Base-by-base conservation (phyloP, 2,329 filamentous ascomycete genomes). In the Aspergillus proliferans region DNA sequence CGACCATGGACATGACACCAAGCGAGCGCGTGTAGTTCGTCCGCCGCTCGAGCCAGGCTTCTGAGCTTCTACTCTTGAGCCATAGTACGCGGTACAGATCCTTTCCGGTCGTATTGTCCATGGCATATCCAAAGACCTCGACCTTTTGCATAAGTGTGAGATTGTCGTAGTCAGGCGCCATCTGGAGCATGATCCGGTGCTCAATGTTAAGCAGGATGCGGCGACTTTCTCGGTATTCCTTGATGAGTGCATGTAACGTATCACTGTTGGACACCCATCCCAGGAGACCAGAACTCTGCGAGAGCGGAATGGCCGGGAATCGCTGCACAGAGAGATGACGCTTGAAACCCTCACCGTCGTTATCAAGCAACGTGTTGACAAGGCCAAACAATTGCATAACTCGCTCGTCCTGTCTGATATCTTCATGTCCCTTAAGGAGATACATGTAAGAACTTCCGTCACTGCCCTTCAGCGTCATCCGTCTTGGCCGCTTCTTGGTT, bases 1-100 rank as follows among this genome's bases (percentile, higher is more conserved):
- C 93, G n/a, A 97, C 93, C 90, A 99, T 98, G n/a, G 90, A 96
- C 93, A 98, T 99, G 62, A 98, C 93, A 59, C 89, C 93, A 2
- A 98, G 78, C 1, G 92, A 97, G 50, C 93, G 86, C 15, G 93
- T 98, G 73, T 98, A 99, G 67, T 95, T 98, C n/a, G 94, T 98
- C 47, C 93, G 86, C 39, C 93, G 82, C 70, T 97, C 93, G 30
- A 99, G 83, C 93, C 93, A 99, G 2, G 92, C 87, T 70, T 99
- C 93, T 0, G 92, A 97, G 53, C 88, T 95, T 77, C 95, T 96
- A 65, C 89, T 95, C 81, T 98, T 98, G 58, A 99, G 80, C 93
- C 93, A 99, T 30, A 99, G 76, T 2, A 99, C 92, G 34, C 93
- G 88, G 71, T 98, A 99, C 22, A 99, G 77, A 72, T 99, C 93